Base-by-base conservation (phyloP, 352 stramenopile species). In the Phytophthora idaei region DNA sequence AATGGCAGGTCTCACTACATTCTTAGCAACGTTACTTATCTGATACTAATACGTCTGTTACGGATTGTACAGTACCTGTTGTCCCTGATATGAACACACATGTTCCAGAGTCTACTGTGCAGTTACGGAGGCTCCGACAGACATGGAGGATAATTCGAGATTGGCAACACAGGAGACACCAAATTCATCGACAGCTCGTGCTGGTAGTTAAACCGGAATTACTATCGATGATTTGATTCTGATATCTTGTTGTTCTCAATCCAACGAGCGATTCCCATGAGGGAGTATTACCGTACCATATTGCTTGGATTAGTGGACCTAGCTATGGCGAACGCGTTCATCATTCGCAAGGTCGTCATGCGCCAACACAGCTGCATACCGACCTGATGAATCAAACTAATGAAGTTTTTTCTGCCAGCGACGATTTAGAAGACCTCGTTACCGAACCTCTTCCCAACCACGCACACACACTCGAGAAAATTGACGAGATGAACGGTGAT, bases 401-500 rank as follows among this genome's bases (percentile, higher is more conserved):
- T 21, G 17, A 21, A 21, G 17, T 0, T 21, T 21, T 21, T 21
- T 21, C 17, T 21, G 17, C 17, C 17, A 21, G 17, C 17, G 27
- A 52, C 5, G 27, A 27, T 6, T 12, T 36, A 5, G 46, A 1
- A 28, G 46, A 52, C 11, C 39, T 76, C 1, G 41, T 67, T 0
- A 66, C 63, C 0, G 47, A 55, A 34, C 58, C 59, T 17, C 52
- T 67, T 5, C 52, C 48, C 0, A 45, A 2, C 3, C 12, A 0
- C 0, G 17, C 25, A 0, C 59, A 73, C 51, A 51, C 50, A 2
- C 17, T 76, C 0, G 45, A 52, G 28, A 48, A 67, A 8, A 76
- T 53, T 1, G 37, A 44, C 0, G 59, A 76, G 45, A 67, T 49
- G 34, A 67, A 70, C 39, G 34, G 62, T 0, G n/a, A n/a, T 8